phyloP scores from a whole-genome alignment of 352 stramenopile genomes.

The Globisporangium abappressorium region DNA sequence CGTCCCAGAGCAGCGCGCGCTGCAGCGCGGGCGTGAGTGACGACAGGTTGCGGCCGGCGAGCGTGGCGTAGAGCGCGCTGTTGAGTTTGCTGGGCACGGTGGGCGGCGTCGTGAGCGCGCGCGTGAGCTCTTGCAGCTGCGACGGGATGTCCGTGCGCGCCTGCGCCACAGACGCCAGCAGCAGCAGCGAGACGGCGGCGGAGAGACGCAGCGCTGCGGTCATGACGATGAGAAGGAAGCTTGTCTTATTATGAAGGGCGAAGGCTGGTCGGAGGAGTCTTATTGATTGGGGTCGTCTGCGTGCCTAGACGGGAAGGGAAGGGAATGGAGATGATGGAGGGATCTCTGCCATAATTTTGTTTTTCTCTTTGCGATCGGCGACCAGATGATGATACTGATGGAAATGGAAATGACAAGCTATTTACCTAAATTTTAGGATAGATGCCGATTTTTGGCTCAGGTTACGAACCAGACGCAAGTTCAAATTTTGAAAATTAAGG shows the following conservation, averaged over 20 bases:
- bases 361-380: background rate
- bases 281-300: background rate
- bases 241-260: background rate
- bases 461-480: no score
- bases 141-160: constrained; percentile 12
- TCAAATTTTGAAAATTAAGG: no score
- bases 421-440: no score
- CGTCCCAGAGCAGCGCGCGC: constrained; percentile 65
- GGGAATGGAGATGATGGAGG: background rate
- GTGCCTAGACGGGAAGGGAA: background rate
- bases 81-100: background rate
- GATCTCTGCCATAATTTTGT: background rate
- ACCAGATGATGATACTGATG: background rate
- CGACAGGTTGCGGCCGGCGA: background rate
- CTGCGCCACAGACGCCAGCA: background rate
- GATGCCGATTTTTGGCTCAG: no score
- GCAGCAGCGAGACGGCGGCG: background rate
- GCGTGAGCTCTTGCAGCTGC: constrained; percentile 27
- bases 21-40: constrained; percentile 28
- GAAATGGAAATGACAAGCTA: background rate
- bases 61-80: background rate
- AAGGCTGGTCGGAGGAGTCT: background rate
- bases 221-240: background rate
- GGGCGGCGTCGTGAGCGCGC: constrained; percentile 22
- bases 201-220: background rate